Evolutionary conservation across 169 alveolate genomes (phyloP).

Genomic region (Plasmodium billcollinsi): DNA sequence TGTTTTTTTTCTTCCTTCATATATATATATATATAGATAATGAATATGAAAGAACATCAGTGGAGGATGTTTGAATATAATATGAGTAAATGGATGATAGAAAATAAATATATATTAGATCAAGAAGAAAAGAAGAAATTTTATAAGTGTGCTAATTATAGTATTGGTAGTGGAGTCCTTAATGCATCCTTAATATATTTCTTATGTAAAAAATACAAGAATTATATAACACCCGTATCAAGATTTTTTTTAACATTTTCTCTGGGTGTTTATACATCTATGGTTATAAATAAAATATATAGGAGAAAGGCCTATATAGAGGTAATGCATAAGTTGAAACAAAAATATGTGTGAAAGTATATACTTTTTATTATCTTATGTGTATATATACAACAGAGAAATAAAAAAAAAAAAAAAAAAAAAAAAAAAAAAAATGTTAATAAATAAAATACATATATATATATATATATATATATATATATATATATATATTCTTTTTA

Average conservation of each 20-base stretch:
- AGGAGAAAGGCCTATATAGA: slow-evolving; percentile 66
- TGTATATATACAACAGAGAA: not conserved
- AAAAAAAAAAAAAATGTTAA: too few species aligned
- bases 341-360: not conserved
- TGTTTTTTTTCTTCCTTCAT: not conserved
- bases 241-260: slow-evolving; percentile 56
- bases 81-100: slow-evolving; percentile 75
- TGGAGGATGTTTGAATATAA: slow-evolving; percentile 69
- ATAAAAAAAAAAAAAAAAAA: not conserved
- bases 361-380: not conserved
- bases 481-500: not conserved
- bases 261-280: slow-evolving; percentile 61
- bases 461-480: not conserved
- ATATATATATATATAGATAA: slow-evolving; percentile 17
- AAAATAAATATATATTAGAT: slow-evolving; percentile 65
- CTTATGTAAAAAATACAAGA: slow-evolving; percentile 47
- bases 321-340: slow-evolving; percentile 4
- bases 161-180: slow-evolving; percentile 51
- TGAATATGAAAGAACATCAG: slow-evolving; percentile 58
- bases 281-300: slow-evolving; percentile 65
- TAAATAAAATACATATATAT: slow-evolving; percentile 24
- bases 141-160: slow-evolving; percentile 67
- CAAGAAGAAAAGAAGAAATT: slow-evolving; percentile 61
- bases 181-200: slow-evolving; percentile 57
- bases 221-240: slow-evolving; percentile 36